These are phyloP conservation scores for Loxodes magnus DNA, from an alignment of 73 alveolate genomes.

Conservation along the genomic window DNA sequence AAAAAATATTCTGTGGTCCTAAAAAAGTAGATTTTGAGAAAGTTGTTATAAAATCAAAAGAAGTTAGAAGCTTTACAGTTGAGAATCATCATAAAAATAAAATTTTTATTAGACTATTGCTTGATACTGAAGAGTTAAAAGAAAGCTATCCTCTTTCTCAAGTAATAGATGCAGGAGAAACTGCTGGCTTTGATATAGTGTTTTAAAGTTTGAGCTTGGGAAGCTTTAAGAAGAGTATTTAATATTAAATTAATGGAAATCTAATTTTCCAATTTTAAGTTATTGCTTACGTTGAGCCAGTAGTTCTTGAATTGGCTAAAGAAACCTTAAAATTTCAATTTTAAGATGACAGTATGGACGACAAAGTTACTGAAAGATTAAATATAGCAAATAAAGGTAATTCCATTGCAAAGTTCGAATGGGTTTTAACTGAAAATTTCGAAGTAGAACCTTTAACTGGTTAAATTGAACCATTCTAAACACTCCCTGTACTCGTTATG, in stretches of 20 bases:
- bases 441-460: conserved; percentile 63
- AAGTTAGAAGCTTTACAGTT: conserved; percentile 75
- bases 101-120: conserved; percentile 75
- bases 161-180: conserved; percentile 93
- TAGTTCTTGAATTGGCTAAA: conserved; percentile 53
- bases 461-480: conserved; percentile 53
- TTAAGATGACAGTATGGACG: conserved; percentile 91
- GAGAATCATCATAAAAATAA: conserved; percentile 84
- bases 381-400: conserved; percentile 88
- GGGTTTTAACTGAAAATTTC: conserved; percentile 78
- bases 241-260: conserved; percentile 81
- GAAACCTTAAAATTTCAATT: conserved; percentile 54
- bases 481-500: conserved; percentile 44
- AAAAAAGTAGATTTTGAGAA: conserved; percentile 77
- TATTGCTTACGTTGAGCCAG: conserved; percentile 80
- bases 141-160: conserved; percentile 67
- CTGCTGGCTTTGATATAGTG: conserved; percentile 89
- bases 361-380: conserved; percentile 72
- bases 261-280: conserved; percentile 81
- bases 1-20: conserved; percentile 88
- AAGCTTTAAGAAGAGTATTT: conserved; percentile 60
- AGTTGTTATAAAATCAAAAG: conserved; percentile 76
- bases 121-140: conserved; percentile 66
- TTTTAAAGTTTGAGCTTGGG: conserved; percentile 53
- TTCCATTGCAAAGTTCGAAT: conserved; percentile 79